These are phyloP conservation scores for Larix kaempferi DNA, from an alignment of 75 land plant species.

Conservation along the genomic window DNA sequence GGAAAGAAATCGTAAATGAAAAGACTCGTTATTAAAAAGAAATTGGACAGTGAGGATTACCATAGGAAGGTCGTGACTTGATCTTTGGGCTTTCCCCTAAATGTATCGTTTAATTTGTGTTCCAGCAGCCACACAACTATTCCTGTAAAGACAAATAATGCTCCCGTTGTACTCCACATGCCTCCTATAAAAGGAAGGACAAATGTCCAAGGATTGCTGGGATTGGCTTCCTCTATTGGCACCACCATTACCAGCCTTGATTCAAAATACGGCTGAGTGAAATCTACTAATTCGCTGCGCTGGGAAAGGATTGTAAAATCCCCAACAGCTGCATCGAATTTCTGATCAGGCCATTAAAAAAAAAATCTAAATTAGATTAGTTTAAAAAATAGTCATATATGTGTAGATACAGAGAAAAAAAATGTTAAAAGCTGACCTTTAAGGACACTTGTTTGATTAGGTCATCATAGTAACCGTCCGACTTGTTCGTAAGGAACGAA, in stretches of 20 bases:
- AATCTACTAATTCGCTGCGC: constrained; percentile 46
- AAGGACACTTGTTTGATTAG: constrained; percentile 20
- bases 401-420: not conserved
- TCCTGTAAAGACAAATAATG: constrained; percentile 40
- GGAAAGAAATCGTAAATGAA: no score
- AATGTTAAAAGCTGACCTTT: constrained; percentile 15
- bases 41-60: not conserved
- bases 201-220: constrained; percentile 50
- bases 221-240: constrained; percentile 16
- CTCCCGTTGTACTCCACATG: constrained; percentile 49
- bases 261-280: constrained; percentile 64
- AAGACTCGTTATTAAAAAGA: no score
- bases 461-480: constrained; percentile 48
- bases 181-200: constrained; percentile 33
- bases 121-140: constrained; percentile 43
- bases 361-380: not conserved
- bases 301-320: constrained; percentile 64
- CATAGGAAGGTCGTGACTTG: constrained; percentile 30
- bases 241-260: constrained; percentile 62
- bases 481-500: constrained; percentile 49
- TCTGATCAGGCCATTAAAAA: constrained; percentile 18
- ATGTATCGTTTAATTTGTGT: constrained; percentile 19
- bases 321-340: constrained; percentile 64
- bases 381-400: not conserved
- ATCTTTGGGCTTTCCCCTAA: constrained; percentile 15